phyloP scores from a whole-genome alignment of 2,329 filamentous ascomycete species.

The Paraconiothyrium sp. region DNA sequence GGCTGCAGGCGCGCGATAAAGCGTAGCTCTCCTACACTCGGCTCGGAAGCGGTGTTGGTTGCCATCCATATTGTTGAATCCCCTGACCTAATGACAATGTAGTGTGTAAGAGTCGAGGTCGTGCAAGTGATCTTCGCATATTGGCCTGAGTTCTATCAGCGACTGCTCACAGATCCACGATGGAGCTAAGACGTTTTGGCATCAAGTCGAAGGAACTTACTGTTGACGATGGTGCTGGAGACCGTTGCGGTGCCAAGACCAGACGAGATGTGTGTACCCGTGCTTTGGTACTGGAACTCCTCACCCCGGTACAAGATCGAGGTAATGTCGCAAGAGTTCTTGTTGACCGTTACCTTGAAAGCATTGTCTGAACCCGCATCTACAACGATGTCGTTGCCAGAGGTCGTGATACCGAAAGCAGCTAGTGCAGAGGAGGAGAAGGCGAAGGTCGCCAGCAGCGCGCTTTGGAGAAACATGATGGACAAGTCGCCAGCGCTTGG shows the following conservation, averaged over 20 bases:
- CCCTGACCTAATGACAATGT: slow-evolving; percentile 69
- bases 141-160: slow-evolving; percentile 29
- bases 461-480: slow-evolving; percentile 38
- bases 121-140: slow-evolving; percentile 71
- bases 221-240: slow-evolving; percentile 50
- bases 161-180: neutral
- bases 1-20: slow-evolving; percentile 70
- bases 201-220: slow-evolving; percentile 21
- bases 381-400: slow-evolving; percentile 41
- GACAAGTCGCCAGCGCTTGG: slow-evolving; percentile 14
- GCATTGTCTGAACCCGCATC: slow-evolving; percentile 46
- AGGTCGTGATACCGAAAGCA: slow-evolving; percentile 49
- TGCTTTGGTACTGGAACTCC: slow-evolving; percentile 65
- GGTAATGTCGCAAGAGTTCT: slow-evolving; percentile 69
- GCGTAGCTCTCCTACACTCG: slow-evolving; percentile 62
- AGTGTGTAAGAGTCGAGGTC: slow-evolving; percentile 70
- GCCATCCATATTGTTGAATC: slow-evolving; percentile 65
- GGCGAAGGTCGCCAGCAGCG: slow-evolving; percentile 36
- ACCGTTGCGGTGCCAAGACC: slow-evolving; percentile 69
- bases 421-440: slow-evolving; percentile 40
- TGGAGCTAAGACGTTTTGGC: neutral
- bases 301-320: slow-evolving; percentile 68
- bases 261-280: slow-evolving; percentile 66
- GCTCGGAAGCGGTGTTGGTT: slow-evolving; percentile 66
- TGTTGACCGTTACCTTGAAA: slow-evolving; percentile 46